These are phyloP conservation scores for Astrocystis sublimbata DNA, from an alignment of 495 filamentous ascomycete genomes.

Conservation along the genomic window DNA sequence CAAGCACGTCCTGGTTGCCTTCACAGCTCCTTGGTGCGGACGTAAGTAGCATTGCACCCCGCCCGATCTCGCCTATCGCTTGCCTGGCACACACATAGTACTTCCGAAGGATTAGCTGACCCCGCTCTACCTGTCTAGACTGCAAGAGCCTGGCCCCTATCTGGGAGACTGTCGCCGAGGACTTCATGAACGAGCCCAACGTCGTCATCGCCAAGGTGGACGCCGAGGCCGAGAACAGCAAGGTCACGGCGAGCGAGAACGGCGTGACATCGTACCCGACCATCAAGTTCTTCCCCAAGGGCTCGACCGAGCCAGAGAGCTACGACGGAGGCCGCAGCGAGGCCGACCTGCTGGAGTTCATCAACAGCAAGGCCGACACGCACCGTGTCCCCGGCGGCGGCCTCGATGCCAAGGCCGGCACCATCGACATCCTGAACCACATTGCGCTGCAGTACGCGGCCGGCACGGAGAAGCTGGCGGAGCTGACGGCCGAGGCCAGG, in stretches of 20 bases:
- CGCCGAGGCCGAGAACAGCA: constrained; percentile 81
- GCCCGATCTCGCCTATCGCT: no score
- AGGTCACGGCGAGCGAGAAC: constrained; percentile 72
- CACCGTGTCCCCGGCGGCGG: constrained; percentile 81
- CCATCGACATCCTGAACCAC: constrained; percentile 71
- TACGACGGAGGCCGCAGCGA: constrained; percentile 82
- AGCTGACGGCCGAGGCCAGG: constrained; percentile 64
- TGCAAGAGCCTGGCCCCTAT: constrained; percentile 92
- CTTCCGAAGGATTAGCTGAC: constrained; percentile 29
- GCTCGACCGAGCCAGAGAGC: constrained; percentile 67
- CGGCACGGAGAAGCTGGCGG: constrained; percentile 56
- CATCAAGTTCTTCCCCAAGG: constrained; percentile 96
- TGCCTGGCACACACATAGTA: no score
- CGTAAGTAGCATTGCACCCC: constrained; percentile 61
- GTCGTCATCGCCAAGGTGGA: constrained; percentile 94
- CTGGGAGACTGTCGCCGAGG: constrained; percentile 84
- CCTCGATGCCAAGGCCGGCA: constrained; percentile 78
- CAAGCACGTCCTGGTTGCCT: constrained; percentile 91
- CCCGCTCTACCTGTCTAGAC: constrained; percentile 60
- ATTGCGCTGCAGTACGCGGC: constrained; percentile 68
- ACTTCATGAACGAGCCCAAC: constrained; percentile 73
- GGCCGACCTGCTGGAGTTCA: constrained; percentile 71
- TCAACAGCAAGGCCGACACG: constrained; percentile 89
- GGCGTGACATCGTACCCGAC: constrained; percentile 87
- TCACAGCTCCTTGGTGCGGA: constrained; percentile 96